These are phyloP conservation scores for Alnus glutinosa DNA, from an alignment of 306 rosid genomes.

Conservation along the genomic window DNA sequence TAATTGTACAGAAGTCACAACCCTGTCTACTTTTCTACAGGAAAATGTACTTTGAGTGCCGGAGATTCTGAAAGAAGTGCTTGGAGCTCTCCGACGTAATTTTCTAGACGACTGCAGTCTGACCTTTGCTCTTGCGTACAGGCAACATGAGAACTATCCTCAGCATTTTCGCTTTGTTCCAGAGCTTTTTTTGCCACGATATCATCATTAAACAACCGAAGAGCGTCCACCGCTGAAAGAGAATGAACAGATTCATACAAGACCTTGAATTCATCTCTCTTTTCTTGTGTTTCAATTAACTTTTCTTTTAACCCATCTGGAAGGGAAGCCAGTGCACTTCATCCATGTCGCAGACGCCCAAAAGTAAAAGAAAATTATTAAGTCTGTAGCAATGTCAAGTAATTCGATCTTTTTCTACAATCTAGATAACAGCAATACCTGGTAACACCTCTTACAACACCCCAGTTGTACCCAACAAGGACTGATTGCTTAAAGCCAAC, in stretches of 20 bases:
- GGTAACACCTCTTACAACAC: constrained; percentile 81
- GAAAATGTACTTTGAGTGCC: constrained; percentile 40
- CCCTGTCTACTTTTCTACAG: constrained; percentile 28
- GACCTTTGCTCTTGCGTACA: constrained; percentile 38
- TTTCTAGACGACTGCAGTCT: constrained; percentile 33
- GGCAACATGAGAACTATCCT: constrained; percentile 19
- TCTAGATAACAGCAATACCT: constrained; percentile 45
- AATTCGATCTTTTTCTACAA: neutral
- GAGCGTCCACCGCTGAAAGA: constrained; percentile 67
- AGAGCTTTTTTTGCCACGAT: constrained; percentile 34
- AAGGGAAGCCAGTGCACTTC: constrained; percentile 71
- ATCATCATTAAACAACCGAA: constrained; percentile 51
- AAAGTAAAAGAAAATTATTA: constrained; percentile 11
- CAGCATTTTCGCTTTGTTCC: constrained; percentile 29
- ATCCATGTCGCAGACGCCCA: constrained; percentile 23
- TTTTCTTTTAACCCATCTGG: constrained; percentile 63
- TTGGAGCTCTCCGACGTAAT: constrained; percentile 45
- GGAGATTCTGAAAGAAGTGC: constrained; percentile 54
- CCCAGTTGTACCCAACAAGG: constrained; percentile 62
- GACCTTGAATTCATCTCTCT: constrained; percentile 47
- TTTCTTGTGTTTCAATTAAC: constrained; percentile 51
- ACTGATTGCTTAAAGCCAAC: constrained; percentile 75
- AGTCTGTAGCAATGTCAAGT: neutral
- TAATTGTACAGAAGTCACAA: constrained; percentile 9
- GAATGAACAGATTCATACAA: constrained; percentile 65